Percentiles rank a stretch among this genome's conserved stretches.
phyloP scores from a whole-genome alignment of 805 yeast species.

The Candida dajiaensis region DNA sequence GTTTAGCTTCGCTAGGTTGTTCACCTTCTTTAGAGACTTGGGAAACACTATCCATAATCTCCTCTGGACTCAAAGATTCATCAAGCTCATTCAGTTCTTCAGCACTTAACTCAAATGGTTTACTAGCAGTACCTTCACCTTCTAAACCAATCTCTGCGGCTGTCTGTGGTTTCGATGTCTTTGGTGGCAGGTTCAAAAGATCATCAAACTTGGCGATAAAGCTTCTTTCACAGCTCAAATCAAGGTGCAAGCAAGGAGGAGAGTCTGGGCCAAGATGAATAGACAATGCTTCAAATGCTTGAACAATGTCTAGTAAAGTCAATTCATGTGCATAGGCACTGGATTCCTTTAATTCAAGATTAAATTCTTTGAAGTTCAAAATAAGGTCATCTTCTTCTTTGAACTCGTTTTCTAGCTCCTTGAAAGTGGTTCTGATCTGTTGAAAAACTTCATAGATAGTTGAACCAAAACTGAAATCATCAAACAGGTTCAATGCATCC shows the following conservation, averaged over 20 bases:
- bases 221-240: constrained; percentile 10
- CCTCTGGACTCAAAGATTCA: constrained; percentile 1
- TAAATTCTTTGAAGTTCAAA: constrained; percentile 17
- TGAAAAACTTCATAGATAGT: constrained; percentile 15
- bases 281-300: constrained; percentile 9
- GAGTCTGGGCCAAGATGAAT: constrained; percentile 2
- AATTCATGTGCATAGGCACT: constrained; percentile 15
- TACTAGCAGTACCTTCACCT: neutral
- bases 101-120: constrained; percentile 3
- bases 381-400: constrained; percentile 14
- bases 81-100: constrained; percentile 1
- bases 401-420: constrained; percentile 16
- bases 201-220: constrained; percentile 12
- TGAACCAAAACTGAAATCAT: constrained; percentile 7
- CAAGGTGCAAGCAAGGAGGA: constrained; percentile 11
- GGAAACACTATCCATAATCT: neutral
- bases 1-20: neutral
- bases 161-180: neutral
- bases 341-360: constrained; percentile 12
- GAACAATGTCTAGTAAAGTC: constrained; percentile 13
- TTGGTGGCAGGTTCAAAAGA: constrained; percentile 5
- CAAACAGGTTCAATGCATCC: constrained; percentile 13
- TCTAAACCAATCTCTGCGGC: neutral
- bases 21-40: neutral
- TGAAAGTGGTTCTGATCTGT: constrained; percentile 13